Percentiles rank a stretch among this genome's conserved stretches.
These are phyloP conservation scores for Malus hybrid DNA, from an alignment of 331 rosid genomes.

Conservation along the genomic window DNA sequence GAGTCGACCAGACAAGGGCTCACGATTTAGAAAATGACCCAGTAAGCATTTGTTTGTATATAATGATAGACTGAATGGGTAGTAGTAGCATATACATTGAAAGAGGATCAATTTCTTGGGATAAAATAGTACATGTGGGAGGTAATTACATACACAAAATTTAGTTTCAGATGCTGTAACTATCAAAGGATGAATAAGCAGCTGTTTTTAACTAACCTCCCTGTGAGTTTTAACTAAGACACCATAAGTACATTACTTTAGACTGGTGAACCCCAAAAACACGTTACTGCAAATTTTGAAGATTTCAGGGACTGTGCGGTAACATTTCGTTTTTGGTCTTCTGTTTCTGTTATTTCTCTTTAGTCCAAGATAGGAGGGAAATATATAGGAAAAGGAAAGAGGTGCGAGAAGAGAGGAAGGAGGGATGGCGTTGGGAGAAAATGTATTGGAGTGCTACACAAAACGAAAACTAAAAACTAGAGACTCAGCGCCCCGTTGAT, in stretches of 20 bases:
- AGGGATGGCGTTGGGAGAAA: too few relatives aligned
- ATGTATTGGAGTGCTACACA: too few relatives aligned
- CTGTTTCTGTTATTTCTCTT: too few relatives aligned
- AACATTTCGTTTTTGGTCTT: too few relatives aligned
- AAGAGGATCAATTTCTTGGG: conserved; percentile 8
- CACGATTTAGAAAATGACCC: conserved; percentile 61
- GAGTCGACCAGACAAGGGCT: conserved; percentile 66
- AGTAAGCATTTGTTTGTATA: conserved; percentile 49
- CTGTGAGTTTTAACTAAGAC: neutral
- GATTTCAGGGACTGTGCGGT: neutral
- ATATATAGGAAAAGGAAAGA: too few relatives aligned
- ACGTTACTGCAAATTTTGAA: neutral
- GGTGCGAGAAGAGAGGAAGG: too few relatives aligned
- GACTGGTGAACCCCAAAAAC: neutral
- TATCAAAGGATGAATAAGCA: neutral
- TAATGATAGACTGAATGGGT: conserved; percentile 27
- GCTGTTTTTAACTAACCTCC: neutral
- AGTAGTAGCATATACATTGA: conserved; percentile 18
- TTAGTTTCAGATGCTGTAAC: neutral
- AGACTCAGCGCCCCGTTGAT: too few relatives aligned
- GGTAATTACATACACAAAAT: neutral
- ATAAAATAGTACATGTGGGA: conserved; percentile 13
- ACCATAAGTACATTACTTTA: neutral
- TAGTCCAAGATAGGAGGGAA: too few relatives aligned
- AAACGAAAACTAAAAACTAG: too few relatives aligned